Conservation (phyloP, 1,284 basidiomycete genomes). For the Puccinia coronata region DNA sequence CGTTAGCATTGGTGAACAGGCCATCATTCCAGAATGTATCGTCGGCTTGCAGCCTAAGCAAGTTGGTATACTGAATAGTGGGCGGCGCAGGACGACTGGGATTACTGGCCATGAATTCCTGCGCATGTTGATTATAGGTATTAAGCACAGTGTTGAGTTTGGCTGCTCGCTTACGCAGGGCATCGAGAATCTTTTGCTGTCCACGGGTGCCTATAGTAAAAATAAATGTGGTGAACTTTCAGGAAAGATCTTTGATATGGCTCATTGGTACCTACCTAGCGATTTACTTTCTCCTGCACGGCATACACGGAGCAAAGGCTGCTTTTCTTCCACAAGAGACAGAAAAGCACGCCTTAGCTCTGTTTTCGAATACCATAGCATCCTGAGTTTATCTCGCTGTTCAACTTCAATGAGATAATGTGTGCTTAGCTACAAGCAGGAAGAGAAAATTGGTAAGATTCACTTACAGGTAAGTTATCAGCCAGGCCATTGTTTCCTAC, state of each 20-base stretch:
- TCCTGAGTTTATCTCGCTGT: background rate
- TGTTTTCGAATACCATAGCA: background rate
- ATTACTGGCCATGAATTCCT: background rate
- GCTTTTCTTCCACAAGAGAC: background rate
- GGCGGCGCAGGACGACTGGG: background rate
- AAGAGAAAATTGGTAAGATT: too few relatives aligned
- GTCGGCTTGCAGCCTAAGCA: background rate
- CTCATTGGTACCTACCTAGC: background rate
- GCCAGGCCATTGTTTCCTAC: too few relatives aligned
- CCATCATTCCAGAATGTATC: conserved; percentile 26
- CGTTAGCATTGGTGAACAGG: conserved; percentile 6
- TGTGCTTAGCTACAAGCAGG: too few relatives aligned
- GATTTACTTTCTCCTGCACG: background rate
- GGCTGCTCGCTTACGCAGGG: background rate
- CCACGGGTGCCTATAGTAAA: background rate
- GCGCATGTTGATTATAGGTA: background rate
- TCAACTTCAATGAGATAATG: too few relatives aligned
- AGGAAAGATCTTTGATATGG: too few relatives aligned
- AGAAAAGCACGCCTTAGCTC: background rate
- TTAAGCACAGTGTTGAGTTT: background rate
- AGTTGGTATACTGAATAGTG: background rate
- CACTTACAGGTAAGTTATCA: too few relatives aligned
- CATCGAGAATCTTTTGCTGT: background rate
- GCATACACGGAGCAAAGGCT: background rate
- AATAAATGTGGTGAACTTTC: background rate